phyloP scores from a whole-genome alignment of 192 early-diverging fungal species.

The Gigaspora rosea region DNA sequence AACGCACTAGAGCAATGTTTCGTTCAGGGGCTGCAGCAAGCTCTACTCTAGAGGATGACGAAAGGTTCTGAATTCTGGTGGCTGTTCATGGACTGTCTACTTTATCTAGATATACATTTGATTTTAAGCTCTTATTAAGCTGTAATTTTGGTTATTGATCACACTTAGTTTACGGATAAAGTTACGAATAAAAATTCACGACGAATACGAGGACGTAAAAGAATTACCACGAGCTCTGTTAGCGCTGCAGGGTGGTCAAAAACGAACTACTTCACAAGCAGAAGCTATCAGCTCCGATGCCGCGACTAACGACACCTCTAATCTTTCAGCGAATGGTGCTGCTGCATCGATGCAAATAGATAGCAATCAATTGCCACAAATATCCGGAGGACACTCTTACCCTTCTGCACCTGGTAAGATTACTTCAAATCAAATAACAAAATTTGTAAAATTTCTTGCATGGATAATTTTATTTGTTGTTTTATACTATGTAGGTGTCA shows the following conservation, averaged over 20 bases:
- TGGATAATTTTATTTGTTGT: not conserved
- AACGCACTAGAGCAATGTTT: slow-evolving; percentile 28
- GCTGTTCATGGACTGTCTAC: not conserved
- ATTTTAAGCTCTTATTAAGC: not conserved
- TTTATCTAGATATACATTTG: not conserved
- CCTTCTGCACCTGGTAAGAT: slow-evolving; percentile 12
- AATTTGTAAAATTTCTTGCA: not conserved
- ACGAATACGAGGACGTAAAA: slow-evolving; percentile 27
- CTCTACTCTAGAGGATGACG: slow-evolving; percentile 10
- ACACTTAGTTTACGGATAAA: slow-evolving; percentile 20
- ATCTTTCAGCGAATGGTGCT: not conserved
- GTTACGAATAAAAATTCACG: slow-evolving; percentile 17
- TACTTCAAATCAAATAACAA: not conserved
- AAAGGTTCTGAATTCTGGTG: slow-evolving; percentile 27
- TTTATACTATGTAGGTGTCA: not conserved
- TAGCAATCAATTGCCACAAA: not conserved
- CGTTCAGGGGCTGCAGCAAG: not conserved
- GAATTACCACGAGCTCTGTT: slow-evolving; percentile 18
- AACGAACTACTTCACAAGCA: not conserved
- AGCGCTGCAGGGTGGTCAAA: slow-evolving; percentile 13
- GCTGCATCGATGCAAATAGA: not conserved
- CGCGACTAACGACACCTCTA: not conserved
- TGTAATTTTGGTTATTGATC: not conserved
- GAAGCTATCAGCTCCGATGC: not conserved
- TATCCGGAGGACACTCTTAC: slow-evolving; percentile 15